phyloP scores from a whole-genome alignment of 2,329 filamentous ascomycete species.

The Aspergillus sp. region DNA sequence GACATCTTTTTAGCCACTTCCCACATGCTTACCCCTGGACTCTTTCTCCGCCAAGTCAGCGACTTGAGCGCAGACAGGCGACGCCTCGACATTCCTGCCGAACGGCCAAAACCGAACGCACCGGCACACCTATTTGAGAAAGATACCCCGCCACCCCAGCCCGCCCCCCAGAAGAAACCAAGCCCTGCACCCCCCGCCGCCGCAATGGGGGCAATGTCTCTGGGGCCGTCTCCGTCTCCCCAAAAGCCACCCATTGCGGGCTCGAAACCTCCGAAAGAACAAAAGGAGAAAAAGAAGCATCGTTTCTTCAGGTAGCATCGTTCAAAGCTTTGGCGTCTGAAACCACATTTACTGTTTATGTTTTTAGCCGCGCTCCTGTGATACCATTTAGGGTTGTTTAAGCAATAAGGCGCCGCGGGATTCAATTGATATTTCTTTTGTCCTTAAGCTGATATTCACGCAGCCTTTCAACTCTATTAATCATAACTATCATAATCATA shows the following conservation, averaged over 20 bases:
- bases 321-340: not conserved
- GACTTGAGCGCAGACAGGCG: conserved; percentile 76
- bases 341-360: not conserved
- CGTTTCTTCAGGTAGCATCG: conserved; percentile 50
- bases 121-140: conserved; percentile 84
- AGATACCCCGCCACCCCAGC: conserved; percentile 51
- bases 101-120: conserved; percentile 75
- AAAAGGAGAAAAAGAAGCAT: conserved; percentile 55
- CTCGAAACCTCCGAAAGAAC: conserved; percentile 42
- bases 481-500: not conserved
- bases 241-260: conserved; percentile 33
- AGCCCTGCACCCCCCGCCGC: conserved; percentile 31
- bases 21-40: conserved; percentile 84
- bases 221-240: conserved; percentile 38
- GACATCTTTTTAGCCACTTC: conserved; percentile 88
- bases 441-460: not conserved
- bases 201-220: conserved; percentile 37
- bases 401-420: conserved; percentile 13
- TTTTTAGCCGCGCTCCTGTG: conserved; percentile 30
- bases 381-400: conserved; percentile 30
- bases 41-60: conserved; percentile 79
- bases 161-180: conserved; percentile 25
- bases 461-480: not conserved
- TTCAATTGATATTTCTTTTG: conserved; percentile 7
- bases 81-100: conserved; percentile 75